Conservation (phyloP, 495 filamentous ascomycete species). For the Zalerion maritima region DNA sequence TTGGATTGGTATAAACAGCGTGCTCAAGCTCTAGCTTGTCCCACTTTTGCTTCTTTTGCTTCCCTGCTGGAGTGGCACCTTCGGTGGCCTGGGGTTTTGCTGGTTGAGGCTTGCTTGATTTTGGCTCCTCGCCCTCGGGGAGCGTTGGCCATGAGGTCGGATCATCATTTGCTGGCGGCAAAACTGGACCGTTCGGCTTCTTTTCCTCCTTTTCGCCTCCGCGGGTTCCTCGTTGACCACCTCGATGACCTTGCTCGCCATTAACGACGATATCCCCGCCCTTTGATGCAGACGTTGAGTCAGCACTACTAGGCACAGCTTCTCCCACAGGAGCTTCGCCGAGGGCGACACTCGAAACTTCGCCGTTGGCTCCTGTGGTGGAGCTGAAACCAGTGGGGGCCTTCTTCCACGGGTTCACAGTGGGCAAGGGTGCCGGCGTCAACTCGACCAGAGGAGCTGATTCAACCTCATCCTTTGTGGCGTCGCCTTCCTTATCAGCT, state of each 20-base stretch:
- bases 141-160: slow-evolving; percentile 79
- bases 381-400: neutral
- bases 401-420: neutral
- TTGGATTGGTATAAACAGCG: slow-evolving; percentile 61
- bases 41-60: slow-evolving; percentile 60
- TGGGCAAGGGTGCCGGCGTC: too few species aligned
- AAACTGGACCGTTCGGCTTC: slow-evolving; percentile 16
- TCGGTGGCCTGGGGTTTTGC: slow-evolving; percentile 47
- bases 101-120: slow-evolving; percentile 14
- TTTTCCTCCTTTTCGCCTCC: slow-evolving; percentile 31
- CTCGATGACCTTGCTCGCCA: neutral
- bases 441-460: too few species aligned
- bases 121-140: slow-evolving; percentile 56
- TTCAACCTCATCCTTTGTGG: too few species aligned
- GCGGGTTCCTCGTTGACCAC: neutral
- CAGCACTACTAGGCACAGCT: too few species aligned
- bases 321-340: too few species aligned
- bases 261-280: neutral
- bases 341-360: too few species aligned
- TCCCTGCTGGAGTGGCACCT: slow-evolving; percentile 34
- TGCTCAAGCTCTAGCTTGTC: slow-evolving; percentile 58
- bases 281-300: too few species aligned
- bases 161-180: slow-evolving; percentile 55
- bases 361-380: neutral
- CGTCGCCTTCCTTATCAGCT: slow-evolving; percentile 9